Percentiles rank a stretch among this genome's conserved stretches.
These are phyloP conservation scores for Simplicillium sp. DNA, from an alignment of 2,329 filamentous ascomycete genomes.

Conservation along the genomic window DNA sequence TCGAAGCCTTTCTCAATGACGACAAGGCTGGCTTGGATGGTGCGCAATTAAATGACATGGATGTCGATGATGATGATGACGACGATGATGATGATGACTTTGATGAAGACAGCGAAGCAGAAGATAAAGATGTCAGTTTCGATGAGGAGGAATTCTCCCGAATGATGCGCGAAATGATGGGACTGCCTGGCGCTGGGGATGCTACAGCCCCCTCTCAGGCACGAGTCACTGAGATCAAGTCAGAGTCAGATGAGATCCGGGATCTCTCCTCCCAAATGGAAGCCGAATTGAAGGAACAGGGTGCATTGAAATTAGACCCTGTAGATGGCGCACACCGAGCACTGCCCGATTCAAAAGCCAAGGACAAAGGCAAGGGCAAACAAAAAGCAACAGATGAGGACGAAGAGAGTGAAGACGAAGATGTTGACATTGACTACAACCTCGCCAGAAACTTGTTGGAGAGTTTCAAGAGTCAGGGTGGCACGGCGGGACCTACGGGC, in stretches of 20 bases:
- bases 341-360: conserved; percentile 11
- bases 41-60: conserved; percentile 63
- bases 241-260: conserved; percentile 51
- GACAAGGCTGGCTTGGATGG: conserved; percentile 74
- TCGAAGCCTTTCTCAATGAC: conserved; percentile 85
- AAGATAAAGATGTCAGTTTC: conserved; percentile 69
- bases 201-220: no score
- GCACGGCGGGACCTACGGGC: conserved; percentile 74
- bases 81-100: conserved; percentile 40
- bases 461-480: conserved; percentile 84
- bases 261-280: conserved; percentile 63
- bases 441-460: conserved; percentile 85
- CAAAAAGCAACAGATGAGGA: conserved; percentile 16
- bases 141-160: conserved; percentile 75
- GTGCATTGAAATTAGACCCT: conserved; percentile 48
- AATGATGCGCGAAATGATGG: conserved; percentile 93
- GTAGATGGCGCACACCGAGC: conserved; percentile 15
- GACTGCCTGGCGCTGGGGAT: conserved; percentile 32
- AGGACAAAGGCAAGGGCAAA: conserved; percentile 9
- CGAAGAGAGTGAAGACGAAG: conserved; percentile 43
- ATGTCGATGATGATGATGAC: conserved; percentile 48
- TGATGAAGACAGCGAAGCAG: conserved; percentile 49
- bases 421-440: conserved; percentile 74
- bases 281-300: conserved; percentile 59
- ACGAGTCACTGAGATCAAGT: background rate